A percentile compares a stretch with the other conserved stretches of the same genome.
Evolutionary conservation across 1,284 basidiomycete species (phyloP).

Genomic region (Athelia psychrophila): DNA sequence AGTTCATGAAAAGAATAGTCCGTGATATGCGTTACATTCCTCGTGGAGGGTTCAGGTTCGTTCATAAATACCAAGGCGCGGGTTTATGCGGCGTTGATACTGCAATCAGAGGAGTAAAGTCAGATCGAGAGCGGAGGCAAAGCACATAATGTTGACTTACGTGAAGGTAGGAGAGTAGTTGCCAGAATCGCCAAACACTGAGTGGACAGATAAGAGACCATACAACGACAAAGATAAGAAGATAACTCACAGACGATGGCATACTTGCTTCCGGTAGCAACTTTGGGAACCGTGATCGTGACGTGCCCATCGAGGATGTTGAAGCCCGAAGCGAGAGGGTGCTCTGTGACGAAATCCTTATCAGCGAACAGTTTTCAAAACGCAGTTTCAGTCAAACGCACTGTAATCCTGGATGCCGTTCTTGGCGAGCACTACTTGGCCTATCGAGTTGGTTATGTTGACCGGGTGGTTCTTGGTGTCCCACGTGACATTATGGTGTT

Average conservation of each 20-base stretch:
- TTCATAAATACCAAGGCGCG: not conserved
- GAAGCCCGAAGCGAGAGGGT: slow-evolving; percentile 40
- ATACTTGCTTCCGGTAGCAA: slow-evolving; percentile 23
- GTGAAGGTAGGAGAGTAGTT: slow-evolving; percentile 38
- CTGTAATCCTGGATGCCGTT: too few species aligned
- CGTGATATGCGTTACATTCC: not conserved
- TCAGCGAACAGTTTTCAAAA: too few species aligned
- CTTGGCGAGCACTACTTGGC: too few species aligned
- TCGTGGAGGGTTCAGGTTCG: not conserved
- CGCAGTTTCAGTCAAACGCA: too few species aligned
- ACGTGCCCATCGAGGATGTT: slow-evolving; percentile 33
- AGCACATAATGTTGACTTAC: too few species aligned
- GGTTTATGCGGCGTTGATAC: slow-evolving; percentile 12
- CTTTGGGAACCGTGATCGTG: slow-evolving; percentile 32
- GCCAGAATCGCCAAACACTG: slow-evolving; percentile 43
- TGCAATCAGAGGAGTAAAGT: too few species aligned
- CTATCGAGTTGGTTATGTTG: too few species aligned
- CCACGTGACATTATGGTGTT: too few species aligned
- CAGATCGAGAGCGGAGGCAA: too few species aligned
- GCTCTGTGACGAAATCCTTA: too few species aligned
- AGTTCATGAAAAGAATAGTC: too few species aligned
- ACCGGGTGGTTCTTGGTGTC: too few species aligned
- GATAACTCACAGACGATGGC: slow-evolving; percentile 32
- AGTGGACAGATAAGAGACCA: not conserved
- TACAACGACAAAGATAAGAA: not conserved